A percentile compares a stretch with the other conserved stretches of the same genome.
These are phyloP conservation scores for Metschnikowia dekortorum DNA, from an alignment of 805 yeast genomes.

Conservation along the genomic window DNA sequence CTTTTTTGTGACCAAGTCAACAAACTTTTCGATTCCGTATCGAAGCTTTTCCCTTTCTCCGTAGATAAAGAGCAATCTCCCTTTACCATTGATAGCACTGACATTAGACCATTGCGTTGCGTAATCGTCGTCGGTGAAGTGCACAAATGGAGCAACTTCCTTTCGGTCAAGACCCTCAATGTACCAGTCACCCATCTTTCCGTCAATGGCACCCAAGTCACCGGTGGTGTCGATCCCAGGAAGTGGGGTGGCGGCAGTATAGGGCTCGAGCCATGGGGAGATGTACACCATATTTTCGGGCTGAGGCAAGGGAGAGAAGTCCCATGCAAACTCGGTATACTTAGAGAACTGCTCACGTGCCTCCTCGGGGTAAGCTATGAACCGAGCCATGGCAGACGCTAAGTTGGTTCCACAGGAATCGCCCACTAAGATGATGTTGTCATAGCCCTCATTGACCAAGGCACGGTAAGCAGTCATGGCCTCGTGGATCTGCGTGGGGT, in stretches of 20 bases:
- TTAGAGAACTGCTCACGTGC: constrained; percentile 20
- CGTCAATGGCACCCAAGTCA: constrained; percentile 29
- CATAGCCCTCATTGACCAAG: constrained; percentile 10
- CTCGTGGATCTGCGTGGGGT: constrained; percentile 25
- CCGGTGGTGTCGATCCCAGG: constrained; percentile 24
- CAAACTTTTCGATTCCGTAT: constrained; percentile 26
- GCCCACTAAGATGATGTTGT: constrained; percentile 12
- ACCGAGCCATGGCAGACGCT: constrained; percentile 14
- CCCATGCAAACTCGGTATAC: constrained; percentile 19
- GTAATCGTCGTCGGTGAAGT: constrained; percentile 22
- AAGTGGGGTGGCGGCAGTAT: constrained; percentile 19
- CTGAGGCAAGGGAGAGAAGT: constrained; percentile 20
- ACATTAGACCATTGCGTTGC: constrained; percentile 26
- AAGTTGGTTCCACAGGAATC: constrained; percentile 15
- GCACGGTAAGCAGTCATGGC: constrained; percentile 16
- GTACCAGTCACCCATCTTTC: constrained; percentile 30
- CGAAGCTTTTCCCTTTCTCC: constrained; percentile 34
- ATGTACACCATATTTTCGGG: constrained; percentile 26
- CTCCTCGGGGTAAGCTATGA: constrained; percentile 30
- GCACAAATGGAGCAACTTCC: constrained; percentile 16
- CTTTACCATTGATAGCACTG: constrained; percentile 20
- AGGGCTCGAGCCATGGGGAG: constrained; percentile 37
- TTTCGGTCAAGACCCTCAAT: constrained; percentile 19
- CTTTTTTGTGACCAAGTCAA: constrained; percentile 17
- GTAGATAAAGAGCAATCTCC: constrained; percentile 20